Evolutionary conservation across 179 eudicot genomes (phyloP), one percentile per base, ranked within the genome.

Genomic region (Beta macrorhiza): DNA sequence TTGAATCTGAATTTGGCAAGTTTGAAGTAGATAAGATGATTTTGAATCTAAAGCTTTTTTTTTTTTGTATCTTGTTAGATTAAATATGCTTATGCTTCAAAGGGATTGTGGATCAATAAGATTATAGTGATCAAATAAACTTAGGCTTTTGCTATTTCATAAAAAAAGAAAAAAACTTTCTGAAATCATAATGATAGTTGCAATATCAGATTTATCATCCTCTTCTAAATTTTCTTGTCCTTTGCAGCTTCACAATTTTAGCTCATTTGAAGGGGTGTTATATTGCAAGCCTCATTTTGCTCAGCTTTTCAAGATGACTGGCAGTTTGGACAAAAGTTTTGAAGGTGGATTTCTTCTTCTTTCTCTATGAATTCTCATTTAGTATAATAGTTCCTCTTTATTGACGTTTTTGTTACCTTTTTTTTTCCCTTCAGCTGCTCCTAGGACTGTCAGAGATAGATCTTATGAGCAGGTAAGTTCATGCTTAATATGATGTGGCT

Each of bases 231-330:
- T 69, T n/a, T 61, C 53, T 20, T 62, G 14, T 65, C 69, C n/a
- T 72, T 67, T 88, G 85, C 97, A 95, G 97, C 88, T 95, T 80
- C 87, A 89, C 81, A 91, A 91, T 67, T 93, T 86, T 75, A 78
- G 83, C 86, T 95, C 98, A 14, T 93, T 90, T 70, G 97, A 95
- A 86, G 97, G 98, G 63, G 97, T 95, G 70, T 75, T 92, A 19
- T 93, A 95, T 70, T 95, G 98, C 87, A 93, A 91, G 84, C 97
- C 98, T 84, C 98, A 95, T 79, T 95, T 90, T 72, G 91, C 90
- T 81, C 98, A 93, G 83, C 91, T 93, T 51, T 91, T 91, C 81
- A 95, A 95, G 87, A 93, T 86, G 97, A 93, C 97, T 20, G 97
- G 98, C 56, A 95, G 98, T 85, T 87, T 91, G 85, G 89, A 91